Evolutionary conservation across 495 filamentous ascomycete species (phyloP), one percentile per base, ranked within the genome.

Genomic region (Niebla homalea): DNA sequence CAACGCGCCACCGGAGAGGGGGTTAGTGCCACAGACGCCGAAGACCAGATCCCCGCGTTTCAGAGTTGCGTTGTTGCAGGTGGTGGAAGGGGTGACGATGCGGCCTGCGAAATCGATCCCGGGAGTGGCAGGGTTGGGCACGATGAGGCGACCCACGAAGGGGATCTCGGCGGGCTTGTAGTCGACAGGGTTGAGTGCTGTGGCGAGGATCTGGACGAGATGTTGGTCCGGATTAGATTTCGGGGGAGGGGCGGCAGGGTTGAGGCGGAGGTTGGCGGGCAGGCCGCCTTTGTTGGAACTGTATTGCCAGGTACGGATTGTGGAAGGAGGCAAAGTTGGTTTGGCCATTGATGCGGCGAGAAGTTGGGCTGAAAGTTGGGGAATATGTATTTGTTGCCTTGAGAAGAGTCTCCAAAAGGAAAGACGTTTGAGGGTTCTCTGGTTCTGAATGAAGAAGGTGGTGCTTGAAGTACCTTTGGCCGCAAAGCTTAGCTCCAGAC

Each of bases 291-390:
- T 42, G 16, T 73, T 67, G 53, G 57, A 60, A 38, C 50, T 61
- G 67, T 76, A 84, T 37, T 81, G 70, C 79, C 79, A 84, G 37
- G 76, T 76, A 54, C 67, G 69, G 79, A 84, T 84, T 38, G 64
- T 68, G 51, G 62, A 38, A 1, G 60, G 65, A 15, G 35, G 39
- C 10, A 42, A 42, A 8, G 39, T 22, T 22, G 21, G 29, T 32
- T 32, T 32, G 29, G 29, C 29, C 21, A 42, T 42, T 7, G 39
- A 42, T 42, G 39, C 12, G 18, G 39, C n/a, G 8, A 15, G 39
- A 15, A n/a, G 29, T 32, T 32, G 29, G 7, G 29, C 29, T 32
- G 10, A 2, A 12, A 32, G 8, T 32, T 32, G 29, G 7, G 8
- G 8, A 32, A 32, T 11, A n/a, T n/a, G n/a, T n/a, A n/a, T n/a